Percentiles rank a stretch among this genome's conserved stretches.
phyloP scores from a whole-genome alignment of 345 rosid genomes.

The Sisymbrium irio region DNA sequence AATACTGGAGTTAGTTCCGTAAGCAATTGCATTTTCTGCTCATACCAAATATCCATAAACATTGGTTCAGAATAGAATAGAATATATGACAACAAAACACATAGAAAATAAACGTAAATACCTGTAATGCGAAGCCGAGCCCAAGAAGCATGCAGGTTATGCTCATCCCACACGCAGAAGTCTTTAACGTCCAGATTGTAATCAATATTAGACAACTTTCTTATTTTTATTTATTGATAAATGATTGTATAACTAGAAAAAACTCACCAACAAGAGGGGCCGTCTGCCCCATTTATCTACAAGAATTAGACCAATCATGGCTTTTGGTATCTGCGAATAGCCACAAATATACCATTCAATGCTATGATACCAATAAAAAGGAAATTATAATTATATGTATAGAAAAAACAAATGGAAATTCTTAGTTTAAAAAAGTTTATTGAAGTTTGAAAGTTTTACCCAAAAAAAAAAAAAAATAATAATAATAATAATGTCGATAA shows the following conservation, averaged over 20 bases:
- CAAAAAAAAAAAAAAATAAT: background rate
- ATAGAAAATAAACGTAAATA: background rate
- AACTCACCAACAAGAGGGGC: constrained; percentile 39
- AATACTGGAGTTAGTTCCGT: constrained; percentile 33
- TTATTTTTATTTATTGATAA: background rate
- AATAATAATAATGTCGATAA: background rate
- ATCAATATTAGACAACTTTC: background rate
- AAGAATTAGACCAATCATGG: constrained; percentile 30
- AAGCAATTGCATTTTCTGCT: constrained; percentile 27
- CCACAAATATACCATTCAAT: background rate
- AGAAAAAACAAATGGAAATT: background rate
- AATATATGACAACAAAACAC: background rate
- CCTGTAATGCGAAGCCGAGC: constrained; percentile 2
- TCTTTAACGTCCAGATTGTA: constrained; percentile 27
- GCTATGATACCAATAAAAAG: background rate
- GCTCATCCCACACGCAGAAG: constrained; percentile 48
- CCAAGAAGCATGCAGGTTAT: constrained; percentile 19
- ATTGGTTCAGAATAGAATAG: background rate
- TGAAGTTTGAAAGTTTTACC: background rate
- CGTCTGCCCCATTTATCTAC: constrained; percentile 53
- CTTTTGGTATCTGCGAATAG: constrained; percentile 34
- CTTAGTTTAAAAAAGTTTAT: background rate
- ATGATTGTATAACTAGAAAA: background rate
- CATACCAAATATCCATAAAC: background rate
- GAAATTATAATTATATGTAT: no score